These are phyloP conservation scores for Euclidium syriacum DNA, from an alignment of 345 rosid genomes.

Conservation along the genomic window DNA sequence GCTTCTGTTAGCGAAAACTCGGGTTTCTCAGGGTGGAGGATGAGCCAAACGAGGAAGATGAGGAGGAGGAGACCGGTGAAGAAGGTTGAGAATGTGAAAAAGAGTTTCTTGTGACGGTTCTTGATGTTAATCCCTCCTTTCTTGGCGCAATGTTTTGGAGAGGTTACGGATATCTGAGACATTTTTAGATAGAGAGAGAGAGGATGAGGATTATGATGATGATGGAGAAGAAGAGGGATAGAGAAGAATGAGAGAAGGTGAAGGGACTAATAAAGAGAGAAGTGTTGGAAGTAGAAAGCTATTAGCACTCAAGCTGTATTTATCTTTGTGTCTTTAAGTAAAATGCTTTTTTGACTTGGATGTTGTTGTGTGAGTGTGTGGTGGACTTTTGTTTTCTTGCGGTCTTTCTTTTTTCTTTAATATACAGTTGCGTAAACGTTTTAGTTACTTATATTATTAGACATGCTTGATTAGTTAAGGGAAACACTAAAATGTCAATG, in stretches of 20 bases:
- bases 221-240: not conserved
- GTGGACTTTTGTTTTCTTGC: constrained; percentile 17
- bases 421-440: constrained; percentile 16
- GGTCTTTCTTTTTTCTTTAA: constrained; percentile 2
- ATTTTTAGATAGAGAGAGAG: constrained; percentile 36
- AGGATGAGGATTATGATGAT: not conserved
- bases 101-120: constrained; percentile 53
- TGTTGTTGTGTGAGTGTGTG: constrained; percentile 21
- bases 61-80: constrained; percentile 47
- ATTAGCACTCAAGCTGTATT: constrained; percentile 25
- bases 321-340: constrained; percentile 11
- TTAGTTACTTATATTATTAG: constrained; percentile 4
- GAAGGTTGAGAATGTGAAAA: constrained; percentile 42
- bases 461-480: constrained; percentile 13
- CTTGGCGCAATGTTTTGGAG: constrained; percentile 77
- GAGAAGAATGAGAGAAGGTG: constrained; percentile 15
- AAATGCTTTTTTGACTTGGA: constrained; percentile 25
- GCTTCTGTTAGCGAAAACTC: constrained; percentile 59
- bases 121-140: constrained; percentile 38
- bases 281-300: constrained; percentile 25
- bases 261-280: constrained; percentile 2
- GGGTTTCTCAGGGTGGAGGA: constrained; percentile 76
- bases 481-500: constrained; percentile 1
- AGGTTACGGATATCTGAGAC: constrained; percentile 50
- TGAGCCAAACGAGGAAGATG: constrained; percentile 59